Evolutionary conservation across 1,284 basidiomycete species (phyloP).

Genomic region (Calocybe gambosa): DNA sequence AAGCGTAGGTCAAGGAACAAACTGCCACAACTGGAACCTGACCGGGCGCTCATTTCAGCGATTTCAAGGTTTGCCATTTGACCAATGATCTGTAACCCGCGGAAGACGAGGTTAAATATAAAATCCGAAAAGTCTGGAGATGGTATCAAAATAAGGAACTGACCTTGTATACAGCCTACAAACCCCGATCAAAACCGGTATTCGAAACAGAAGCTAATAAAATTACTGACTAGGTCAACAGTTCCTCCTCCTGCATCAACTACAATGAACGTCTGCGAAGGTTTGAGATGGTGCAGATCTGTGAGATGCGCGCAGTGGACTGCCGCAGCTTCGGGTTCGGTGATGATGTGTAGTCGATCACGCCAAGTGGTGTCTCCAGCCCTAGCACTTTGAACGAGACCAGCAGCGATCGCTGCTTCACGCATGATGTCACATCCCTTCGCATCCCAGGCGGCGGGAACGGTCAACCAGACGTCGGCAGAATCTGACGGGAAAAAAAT

Average conservation of each 20-base stretch:
- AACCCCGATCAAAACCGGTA: conserved; percentile 6
- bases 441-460: conserved; percentile 83
- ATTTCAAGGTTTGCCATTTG: conserved; percentile 72
- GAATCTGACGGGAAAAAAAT: conserved; percentile 41
- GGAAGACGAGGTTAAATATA: conserved; percentile 4
- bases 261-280: conserved; percentile 73
- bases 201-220: conserved; percentile 2
- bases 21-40: conserved; percentile 77
- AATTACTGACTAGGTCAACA: conserved; percentile 32
- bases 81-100: conserved; percentile 51
- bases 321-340: conserved; percentile 81
- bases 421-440: conserved; percentile 77
- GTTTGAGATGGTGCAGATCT: conserved; percentile 65
- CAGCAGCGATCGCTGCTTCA: conserved; percentile 70
- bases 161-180: conserved; percentile 64
- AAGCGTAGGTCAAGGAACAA: conserved; percentile 80
- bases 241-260: conserved; percentile 79
- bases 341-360: conserved; percentile 75
- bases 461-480: conserved; percentile 75
- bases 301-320: conserved; percentile 77
- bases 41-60: conserved; percentile 78
- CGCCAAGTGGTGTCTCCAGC: conserved; percentile 73
- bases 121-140: conserved; percentile 1
- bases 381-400: conserved; percentile 62
- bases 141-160: conserved; percentile 10